Base-by-base conservation (phyloP, 2,329 filamentous ascomycete genomes). In the Exophiala viscosa region DNA sequence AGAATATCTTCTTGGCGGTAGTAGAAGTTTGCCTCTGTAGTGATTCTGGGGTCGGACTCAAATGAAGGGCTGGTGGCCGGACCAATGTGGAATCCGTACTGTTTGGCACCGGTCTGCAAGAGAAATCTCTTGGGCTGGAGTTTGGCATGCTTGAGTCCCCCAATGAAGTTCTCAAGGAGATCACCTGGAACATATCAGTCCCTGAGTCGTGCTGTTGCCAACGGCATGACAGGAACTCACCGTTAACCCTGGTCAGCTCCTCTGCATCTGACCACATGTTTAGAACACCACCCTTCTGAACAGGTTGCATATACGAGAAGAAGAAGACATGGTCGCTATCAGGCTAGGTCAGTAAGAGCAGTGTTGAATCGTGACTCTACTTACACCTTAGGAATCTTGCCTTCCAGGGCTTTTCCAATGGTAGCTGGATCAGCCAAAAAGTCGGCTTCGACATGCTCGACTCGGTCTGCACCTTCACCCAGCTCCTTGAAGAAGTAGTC, bases 1-100 rank as follows among this genome's bases (percentile, higher is more conserved):
- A 81, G 69, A 4, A 68, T 62, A 54, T 80, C 77, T 65, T 80
- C 76, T 65, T 81, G 77, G 0, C 69, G 64, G 57, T 79, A 80
- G 68, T 80, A 81, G 64, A 81, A 80, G 63, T 80, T 80, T 3
- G 71, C 69, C 52, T 75, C 73, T 0, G 76, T 64, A 3, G 60
- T 61, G 3, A 74, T 64, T 6, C 76, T 66, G 1, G 72, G 68
- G 52, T 76, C 73, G 5, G 66, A 66, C 60, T 80, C 77, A 46
- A 73, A 69, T 38, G 70, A 70, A 0, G 76, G 77, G 1, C 66
- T 67, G 1, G 66, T 60, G 0, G 69, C 58, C 0, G 73, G 75
- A 1, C 76, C 76, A 15, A 76, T 66, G 54, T 80, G 76, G 5
- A 76, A 60, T 34, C 70, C 75, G 64, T 80, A 80, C 60, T 79